Conservation (phyloP, 2,329 filamentous ascomycete species). For the Orbilia blumenaviensis region DNA sequence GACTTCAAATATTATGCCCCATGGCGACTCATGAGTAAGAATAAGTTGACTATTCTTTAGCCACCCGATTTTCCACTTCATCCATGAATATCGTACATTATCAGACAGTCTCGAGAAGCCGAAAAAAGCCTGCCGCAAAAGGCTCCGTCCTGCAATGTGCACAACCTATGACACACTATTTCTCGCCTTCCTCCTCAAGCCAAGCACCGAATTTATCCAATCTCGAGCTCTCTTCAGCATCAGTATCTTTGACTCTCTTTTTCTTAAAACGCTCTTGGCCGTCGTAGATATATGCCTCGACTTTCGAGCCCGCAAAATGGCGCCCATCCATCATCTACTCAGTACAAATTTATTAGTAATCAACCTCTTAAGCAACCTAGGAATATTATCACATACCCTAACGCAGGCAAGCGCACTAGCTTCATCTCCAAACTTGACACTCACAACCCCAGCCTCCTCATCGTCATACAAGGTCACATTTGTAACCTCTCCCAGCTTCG, state of each 20-base stretch:
- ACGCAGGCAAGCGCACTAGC: slow-evolving; percentile 78
- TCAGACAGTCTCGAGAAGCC: slow-evolving; percentile 9
- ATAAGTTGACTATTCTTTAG: neutral
- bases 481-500: slow-evolving; percentile 84
- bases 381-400: slow-evolving; percentile 52
- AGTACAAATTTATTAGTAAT: neutral
- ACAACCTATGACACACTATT: slow-evolving; percentile 3
- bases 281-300: slow-evolving; percentile 76
- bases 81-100: slow-evolving; percentile 4
- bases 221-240: slow-evolving; percentile 62
- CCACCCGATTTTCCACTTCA: neutral
- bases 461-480: slow-evolving; percentile 91
- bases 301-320: slow-evolving; percentile 76
- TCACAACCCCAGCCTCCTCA: slow-evolving; percentile 84
- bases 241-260: slow-evolving; percentile 63
- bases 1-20: neutral
- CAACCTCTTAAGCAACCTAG: neutral
- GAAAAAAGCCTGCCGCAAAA: neutral
- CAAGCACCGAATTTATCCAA: slow-evolving; percentile 58
- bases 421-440: slow-evolving; percentile 78
- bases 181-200: slow-evolving; percentile 55
- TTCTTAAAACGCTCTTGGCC: slow-evolving; percentile 78
- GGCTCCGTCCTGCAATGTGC: neutral
- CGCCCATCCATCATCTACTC: slow-evolving; percentile 76
- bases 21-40: neutral